Base-by-base conservation (phyloP, 2,329 filamentous ascomycete genomes). In the Calonectria montana region DNA sequence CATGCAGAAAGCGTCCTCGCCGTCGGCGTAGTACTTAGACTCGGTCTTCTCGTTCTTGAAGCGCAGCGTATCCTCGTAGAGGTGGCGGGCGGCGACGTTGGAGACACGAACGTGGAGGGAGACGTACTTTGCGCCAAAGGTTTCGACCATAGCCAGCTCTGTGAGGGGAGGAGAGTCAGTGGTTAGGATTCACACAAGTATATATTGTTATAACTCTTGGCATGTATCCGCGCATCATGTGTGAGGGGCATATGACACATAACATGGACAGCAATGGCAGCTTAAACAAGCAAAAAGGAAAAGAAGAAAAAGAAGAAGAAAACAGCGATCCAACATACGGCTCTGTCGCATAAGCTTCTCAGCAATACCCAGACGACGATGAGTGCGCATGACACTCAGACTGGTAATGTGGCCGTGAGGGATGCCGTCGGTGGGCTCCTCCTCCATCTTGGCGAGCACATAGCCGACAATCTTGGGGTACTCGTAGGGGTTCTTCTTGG, bases 371-470 rank as follows among this genome's bases (percentile, higher is more conserved):
- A 99, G 84, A 67, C 96, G 87, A 71, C 97, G 88, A 85, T 99
- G 97, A 76, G 97, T 99, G 76, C 97, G 89, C 97, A 98, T 99
- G 50, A 99, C 97, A 80, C 93, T 96, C 81, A 99, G 85, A 78
- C 93, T 96, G 55, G 97, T 99, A 81, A 99, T 98, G 86, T 99
- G 97, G 18, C 97, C 97, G 85, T 98, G 97, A 78, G 93, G 94
- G 47, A 98, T 87, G 70, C 96, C 96, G 83, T 98, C 96, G 72
- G 93, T 82, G 9, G 97, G 96, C 84, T 98, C 97, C 87, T 99
- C 97, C 85, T 99, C 97, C 96, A 99, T 99, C 89, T 99, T 99
- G 64, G 97, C 97, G 29, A 99, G 92, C n/a, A 99, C 97, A 83
- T 99, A 99, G 79, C 97, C 97, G 27, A 99, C 97, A 73, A 99